Evolutionary conservation across 2,329 filamentous ascomycete genomes (phyloP).

Genomic region (Camptophora hylomeconis): DNA sequence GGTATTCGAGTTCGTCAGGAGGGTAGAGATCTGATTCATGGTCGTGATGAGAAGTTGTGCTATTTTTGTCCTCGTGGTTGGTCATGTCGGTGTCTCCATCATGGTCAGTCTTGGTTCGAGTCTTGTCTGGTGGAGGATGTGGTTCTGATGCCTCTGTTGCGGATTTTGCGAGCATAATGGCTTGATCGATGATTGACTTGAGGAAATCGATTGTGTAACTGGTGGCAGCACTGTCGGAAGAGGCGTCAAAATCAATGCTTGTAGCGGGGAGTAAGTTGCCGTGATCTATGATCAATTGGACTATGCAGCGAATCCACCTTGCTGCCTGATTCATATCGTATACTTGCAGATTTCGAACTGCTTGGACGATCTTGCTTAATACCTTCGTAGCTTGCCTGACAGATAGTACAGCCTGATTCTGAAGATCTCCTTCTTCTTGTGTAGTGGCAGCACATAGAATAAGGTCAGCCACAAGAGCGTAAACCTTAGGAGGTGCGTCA

Average conservation of each 20-base stretch:
- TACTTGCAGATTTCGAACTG: constrained; percentile 45
- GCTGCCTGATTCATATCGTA: constrained; percentile 50
- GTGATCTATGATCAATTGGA: constrained; percentile 52
- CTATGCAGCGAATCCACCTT: constrained; percentile 67
- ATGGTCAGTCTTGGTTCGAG: too few relatives aligned
- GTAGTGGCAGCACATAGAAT: constrained; percentile 36
- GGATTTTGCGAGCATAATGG: constrained; percentile 17
- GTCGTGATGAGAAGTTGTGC: constrained; percentile 8
- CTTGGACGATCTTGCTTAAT: constrained; percentile 52
- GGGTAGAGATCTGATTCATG: constrained; percentile 37
- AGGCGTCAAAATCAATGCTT: neutral
- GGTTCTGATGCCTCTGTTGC: neutral
- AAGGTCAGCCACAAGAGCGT: constrained; percentile 54
- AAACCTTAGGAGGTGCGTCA: constrained; percentile 29
- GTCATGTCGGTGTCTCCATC: constrained; percentile 5
- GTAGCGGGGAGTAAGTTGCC: neutral
- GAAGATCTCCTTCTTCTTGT: too few relatives aligned
- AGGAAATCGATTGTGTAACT: too few relatives aligned
- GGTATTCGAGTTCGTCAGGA: constrained; percentile 42
- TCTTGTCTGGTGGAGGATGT: too few relatives aligned
- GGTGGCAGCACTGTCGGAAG: too few relatives aligned
- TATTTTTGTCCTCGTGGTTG: constrained; percentile 10
- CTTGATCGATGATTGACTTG: constrained; percentile 24
- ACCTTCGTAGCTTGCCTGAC: constrained; percentile 10
- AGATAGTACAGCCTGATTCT: too few relatives aligned